Conservation (phyloP, 164 flowering plant species). For the Dillenia turbinata region DNA sequence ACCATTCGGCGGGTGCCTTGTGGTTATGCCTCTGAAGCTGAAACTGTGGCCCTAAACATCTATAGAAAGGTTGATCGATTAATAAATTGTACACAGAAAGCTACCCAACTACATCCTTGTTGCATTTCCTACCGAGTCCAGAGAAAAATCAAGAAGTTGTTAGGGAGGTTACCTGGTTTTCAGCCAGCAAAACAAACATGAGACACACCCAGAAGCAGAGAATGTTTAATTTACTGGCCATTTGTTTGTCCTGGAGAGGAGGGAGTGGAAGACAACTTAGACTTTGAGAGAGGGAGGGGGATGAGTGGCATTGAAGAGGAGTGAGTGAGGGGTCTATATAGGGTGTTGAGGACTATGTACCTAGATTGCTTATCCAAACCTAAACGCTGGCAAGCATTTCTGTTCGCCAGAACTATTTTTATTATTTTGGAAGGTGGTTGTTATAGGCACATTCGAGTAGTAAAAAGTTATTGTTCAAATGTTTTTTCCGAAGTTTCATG, state of each 20-base stretch:
- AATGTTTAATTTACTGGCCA: conserved; percentile 19
- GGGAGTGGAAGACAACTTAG: neutral
- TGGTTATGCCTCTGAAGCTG: conserved; percentile 19
- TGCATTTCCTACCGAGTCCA: too few species aligned
- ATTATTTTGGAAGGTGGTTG: neutral
- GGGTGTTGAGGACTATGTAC: neutral
- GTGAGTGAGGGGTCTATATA: neutral
- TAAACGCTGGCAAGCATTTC: too few species aligned
- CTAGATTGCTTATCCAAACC: too few species aligned
- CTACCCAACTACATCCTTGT: neutral
- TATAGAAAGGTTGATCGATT: neutral
- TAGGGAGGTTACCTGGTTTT: conserved; percentile 18
- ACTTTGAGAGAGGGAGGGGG: neutral
- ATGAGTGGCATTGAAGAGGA: too few species aligned
- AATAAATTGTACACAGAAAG: neutral
- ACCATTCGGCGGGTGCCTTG: conserved; percentile 14
- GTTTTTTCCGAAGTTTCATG: too few species aligned
- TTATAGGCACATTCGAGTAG: too few species aligned
- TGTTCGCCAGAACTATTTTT: conserved; percentile 9
- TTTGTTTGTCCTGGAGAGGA: conserved; percentile 3
- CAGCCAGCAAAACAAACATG: conserved; percentile 15
- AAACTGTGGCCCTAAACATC: conserved; percentile 9
- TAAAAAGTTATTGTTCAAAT: too few species aligned
- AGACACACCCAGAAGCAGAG: conserved; percentile 8
- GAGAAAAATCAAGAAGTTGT: neutral